Evolutionary conservation across 1,284 basidiomycete species (phyloP), one percentile per base, ranked within the genome.

Genomic region (Trichosporon faecale): DNA sequence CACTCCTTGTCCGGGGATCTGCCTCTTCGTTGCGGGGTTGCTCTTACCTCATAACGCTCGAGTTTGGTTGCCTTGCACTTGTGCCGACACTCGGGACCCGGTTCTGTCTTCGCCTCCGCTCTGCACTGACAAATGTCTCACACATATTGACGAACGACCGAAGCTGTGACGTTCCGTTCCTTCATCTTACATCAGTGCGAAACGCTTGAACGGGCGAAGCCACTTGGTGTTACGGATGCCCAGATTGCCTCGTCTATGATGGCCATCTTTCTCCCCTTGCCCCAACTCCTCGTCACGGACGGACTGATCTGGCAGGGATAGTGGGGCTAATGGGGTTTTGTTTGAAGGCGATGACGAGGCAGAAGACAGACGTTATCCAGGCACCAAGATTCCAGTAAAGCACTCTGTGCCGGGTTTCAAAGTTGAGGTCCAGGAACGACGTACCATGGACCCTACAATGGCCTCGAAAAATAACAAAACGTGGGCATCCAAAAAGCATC

Each of bases 311-410:
- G 9, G 6, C 2, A 8, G 46, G 46, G 46, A 52, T 52, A 52
- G 46, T 52, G 46, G 46, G 46, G 57, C 27, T n/a, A 9, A 33
- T 14, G 27, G 29, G 27, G 27, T 18, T 4, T 31, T 2, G 23
- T 1, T n/a, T n/a, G 29, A 60, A 29, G 16, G 57, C 27, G 57
- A 31, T 31, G 23, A 31, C 27, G 55, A 61, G 27, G 29, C 27
- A 61, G 16, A 33, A 60, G 29, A 18, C 18, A n/a, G 27, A 23
- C 27, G 57, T 29, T 31, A 61, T 29, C 57, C 57, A 61, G 57
- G 57, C 57, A 61, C 57, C 57, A 33, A 31, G 57, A 61, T 61
- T 61, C 57, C 57, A 61, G 57, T 31, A 61, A 61, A 31, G 27
- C 29, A n/a, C 27, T 31, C 57, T 12, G 29, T 61, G 57, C 57